Conservation (phyloP, 1,139 yeast species). For the Yamadazyma atlantica region DNA sequence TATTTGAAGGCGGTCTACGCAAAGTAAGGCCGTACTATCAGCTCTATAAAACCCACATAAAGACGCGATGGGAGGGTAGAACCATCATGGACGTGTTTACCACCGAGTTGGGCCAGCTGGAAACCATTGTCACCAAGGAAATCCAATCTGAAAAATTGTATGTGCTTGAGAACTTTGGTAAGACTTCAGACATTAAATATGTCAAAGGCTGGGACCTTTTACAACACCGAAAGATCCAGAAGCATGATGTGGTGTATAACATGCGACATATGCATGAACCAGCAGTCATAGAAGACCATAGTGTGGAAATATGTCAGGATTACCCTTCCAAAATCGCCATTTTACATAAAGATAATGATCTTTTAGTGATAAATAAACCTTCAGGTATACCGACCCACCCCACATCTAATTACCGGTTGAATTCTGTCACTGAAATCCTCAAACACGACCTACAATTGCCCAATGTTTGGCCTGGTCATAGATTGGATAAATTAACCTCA, state of each 20-base stretch:
- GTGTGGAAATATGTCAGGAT: constrained; percentile 8
- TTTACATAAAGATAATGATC: constrained; percentile 45
- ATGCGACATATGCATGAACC: constrained; percentile 66
- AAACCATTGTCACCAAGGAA: constrained; percentile 24
- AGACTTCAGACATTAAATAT: constrained; percentile 16
- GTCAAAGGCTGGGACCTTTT: constrained; percentile 26
- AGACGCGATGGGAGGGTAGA: constrained; percentile 49
- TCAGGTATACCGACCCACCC: constrained; percentile 83
- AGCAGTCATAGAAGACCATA: constrained; percentile 36
- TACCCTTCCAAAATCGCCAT: constrained; percentile 30
- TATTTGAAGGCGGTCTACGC: constrained; percentile 42
- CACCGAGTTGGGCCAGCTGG: constrained; percentile 43
- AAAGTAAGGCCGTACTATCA: constrained; percentile 48
- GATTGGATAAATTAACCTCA: constrained; percentile 74
- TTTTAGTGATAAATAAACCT: constrained; percentile 70
- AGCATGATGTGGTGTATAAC: constrained; percentile 52
- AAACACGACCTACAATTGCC: constrained; percentile 35
- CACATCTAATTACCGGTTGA: constrained; percentile 60
- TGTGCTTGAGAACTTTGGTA: constrained; percentile 27
- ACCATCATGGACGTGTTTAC: constrained; percentile 44
- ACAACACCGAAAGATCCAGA: constrained; percentile 25
- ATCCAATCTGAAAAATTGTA: constrained; percentile 23
- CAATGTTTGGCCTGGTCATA: constrained; percentile 57
- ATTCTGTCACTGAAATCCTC: constrained; percentile 61
- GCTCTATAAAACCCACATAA: constrained; percentile 39